These are phyloP conservation scores for Tetradesmus lagerheimii DNA, from an alignment of 139 green algal species.

Conservation along the genomic window DNA sequence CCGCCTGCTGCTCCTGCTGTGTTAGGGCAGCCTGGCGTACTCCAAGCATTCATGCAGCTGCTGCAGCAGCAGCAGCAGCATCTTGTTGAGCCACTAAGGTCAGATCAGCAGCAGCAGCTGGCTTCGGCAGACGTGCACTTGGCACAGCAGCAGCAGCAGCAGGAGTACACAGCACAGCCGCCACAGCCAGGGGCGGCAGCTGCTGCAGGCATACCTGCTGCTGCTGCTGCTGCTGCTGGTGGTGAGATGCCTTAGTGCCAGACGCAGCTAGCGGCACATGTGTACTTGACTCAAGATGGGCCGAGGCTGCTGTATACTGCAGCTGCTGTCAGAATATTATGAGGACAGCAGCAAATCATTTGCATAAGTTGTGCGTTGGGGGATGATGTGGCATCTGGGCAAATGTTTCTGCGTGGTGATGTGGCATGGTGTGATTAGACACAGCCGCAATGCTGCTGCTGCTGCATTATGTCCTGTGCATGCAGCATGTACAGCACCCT, in stretches of 20 bases:
- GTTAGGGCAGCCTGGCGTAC: conserved; percentile 9
- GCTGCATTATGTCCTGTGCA: neutral
- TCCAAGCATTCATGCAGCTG: neutral
- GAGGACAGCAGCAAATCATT: too few species aligned
- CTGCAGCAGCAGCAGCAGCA: conserved; percentile 17
- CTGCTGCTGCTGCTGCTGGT: too few species aligned
- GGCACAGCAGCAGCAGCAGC: conserved; percentile 10
- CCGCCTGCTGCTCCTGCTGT: neutral
- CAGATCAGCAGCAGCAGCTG: too few species aligned
- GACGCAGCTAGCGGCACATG: too few species aligned
- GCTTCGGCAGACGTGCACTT: neutral
- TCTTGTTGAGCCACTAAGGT: neutral
- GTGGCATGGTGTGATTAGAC: too few species aligned
- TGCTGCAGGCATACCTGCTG: too few species aligned
- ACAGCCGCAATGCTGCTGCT: conserved; percentile 14
- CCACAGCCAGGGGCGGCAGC: too few species aligned
- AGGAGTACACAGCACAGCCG: conserved; percentile 17
- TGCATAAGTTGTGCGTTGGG: too few species aligned
- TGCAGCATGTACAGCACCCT: neutral
- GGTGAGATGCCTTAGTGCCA: too few species aligned
- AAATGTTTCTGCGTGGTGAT: neutral
- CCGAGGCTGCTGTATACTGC: too few species aligned
- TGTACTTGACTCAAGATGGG: too few species aligned
- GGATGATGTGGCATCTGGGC: neutral
- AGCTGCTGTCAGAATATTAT: too few species aligned